A percentile compares a stretch with the other conserved stretches of the same genome.
Evolutionary conservation across 2,329 filamentous ascomycete species (phyloP).

Genomic region (Lojkania enalia): DNA sequence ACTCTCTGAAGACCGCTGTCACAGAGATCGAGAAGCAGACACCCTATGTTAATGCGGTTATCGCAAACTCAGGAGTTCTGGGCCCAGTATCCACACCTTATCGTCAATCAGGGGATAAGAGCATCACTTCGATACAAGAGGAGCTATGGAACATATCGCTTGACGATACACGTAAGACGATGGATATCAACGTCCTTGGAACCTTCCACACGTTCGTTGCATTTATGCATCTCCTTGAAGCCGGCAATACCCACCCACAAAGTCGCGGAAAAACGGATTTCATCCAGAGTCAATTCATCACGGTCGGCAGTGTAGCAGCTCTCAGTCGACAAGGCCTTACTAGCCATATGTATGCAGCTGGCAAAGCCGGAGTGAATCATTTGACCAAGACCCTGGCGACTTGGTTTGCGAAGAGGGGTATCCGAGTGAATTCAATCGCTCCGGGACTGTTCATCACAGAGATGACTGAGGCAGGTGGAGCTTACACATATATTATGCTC

Average conservation of each 20-base stretch:
- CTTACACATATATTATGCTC: not conserved
- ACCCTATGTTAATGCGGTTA: not conserved
- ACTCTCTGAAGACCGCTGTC: not conserved
- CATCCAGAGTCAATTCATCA: conserved; percentile 15
- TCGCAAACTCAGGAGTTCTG: not conserved
- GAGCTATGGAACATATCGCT: conserved; percentile 4
- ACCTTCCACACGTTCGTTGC: conserved; percentile 45
- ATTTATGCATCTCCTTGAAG: conserved; percentile 45
- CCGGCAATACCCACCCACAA: conserved; percentile 29
- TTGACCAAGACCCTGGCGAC: conserved; percentile 55
- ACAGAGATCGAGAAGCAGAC: conserved; percentile 3
- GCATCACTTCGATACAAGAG: not conserved
- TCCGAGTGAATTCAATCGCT: conserved; percentile 53
- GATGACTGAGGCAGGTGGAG: conserved; percentile 2
- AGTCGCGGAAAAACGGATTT: conserved; percentile 5
- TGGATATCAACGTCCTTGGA: conserved; percentile 39
- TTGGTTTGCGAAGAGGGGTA: conserved; percentile 42
- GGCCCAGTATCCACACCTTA: not conserved
- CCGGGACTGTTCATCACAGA: conserved; percentile 38
- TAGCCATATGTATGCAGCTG: conserved; percentile 3
- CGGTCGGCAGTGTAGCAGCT: conserved; percentile 4
- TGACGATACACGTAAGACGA: not conserved
- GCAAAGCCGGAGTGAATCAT: conserved; percentile 52
- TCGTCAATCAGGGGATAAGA: not conserved
- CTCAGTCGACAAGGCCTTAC: conserved; percentile 2